These are phyloP conservation scores for Ceratocystis variospora DNA, from an alignment of 2,329 filamentous ascomycete species.

Conservation along the genomic window DNA sequence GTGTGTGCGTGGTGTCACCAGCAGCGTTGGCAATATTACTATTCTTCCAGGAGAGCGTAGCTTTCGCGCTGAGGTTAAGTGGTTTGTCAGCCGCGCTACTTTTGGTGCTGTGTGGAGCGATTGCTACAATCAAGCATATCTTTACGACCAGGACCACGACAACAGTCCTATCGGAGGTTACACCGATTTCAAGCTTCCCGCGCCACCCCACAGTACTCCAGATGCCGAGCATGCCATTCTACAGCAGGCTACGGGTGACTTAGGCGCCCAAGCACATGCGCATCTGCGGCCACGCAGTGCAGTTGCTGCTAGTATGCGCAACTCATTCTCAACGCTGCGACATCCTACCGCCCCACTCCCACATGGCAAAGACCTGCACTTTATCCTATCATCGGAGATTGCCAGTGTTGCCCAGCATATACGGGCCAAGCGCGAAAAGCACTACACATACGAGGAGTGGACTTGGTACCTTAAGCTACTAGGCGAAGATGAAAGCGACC, in stretches of 20 bases:
- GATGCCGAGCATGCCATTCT: slow-evolving; percentile 13
- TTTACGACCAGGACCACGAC: neutral
- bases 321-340: neutral
- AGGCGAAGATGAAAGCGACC: slow-evolving; percentile 45
- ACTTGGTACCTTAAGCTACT: slow-evolving; percentile 70
- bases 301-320: neutral
- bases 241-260: neutral
- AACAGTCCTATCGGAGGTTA: slow-evolving; percentile 8
- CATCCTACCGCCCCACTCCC: slow-evolving; percentile 26
- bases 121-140: slow-evolving; percentile 4
- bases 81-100: slow-evolving; percentile 31
- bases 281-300: slow-evolving; percentile 12
- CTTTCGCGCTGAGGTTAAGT: slow-evolving; percentile 34
- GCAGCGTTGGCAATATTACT: slow-evolving; percentile 44
- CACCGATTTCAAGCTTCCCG: neutral
- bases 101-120: slow-evolving; percentile 31
- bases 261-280: neutral
- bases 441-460: slow-evolving; percentile 76
- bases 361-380: slow-evolving; percentile 38
- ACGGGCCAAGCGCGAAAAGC: slow-evolving; percentile 42
- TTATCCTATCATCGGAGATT: slow-evolving; percentile 61
- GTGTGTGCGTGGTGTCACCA: no score
- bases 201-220: neutral
- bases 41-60: slow-evolving; percentile 45
- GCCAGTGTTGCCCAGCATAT: slow-evolving; percentile 48